Base-by-base conservation (phyloP, 208 protist genomes). In the Trypanosoma scelopori region DNA sequence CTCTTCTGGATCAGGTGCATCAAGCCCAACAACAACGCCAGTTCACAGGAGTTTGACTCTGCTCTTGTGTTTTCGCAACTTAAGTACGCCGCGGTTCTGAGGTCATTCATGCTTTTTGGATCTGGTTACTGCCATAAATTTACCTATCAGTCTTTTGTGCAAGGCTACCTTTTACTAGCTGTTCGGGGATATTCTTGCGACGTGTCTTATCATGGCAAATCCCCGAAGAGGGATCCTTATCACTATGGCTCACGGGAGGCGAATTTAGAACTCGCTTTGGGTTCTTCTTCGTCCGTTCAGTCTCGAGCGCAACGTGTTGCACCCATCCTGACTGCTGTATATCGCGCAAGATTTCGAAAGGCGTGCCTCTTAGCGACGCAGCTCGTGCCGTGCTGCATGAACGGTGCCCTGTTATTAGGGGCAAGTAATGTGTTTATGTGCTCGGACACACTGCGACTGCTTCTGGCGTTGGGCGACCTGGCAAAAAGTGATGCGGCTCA, bases 1-100 rank as follows among this genome's bases (percentile, higher is more conserved):
- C 20, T 59, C 2, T 59, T 65, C 27, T 73, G 68, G 68, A 59
- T 73, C 23, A 32, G 68, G 20, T 73, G 68, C 49, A 59, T 73
- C 25, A 56, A 55, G 25, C 59, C 68, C 12, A 73, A 73, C 58
- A 43, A 16, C 25, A 3, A 61, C 5, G 52, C 51, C 37, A 39
- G 37, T 43, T 49, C 57, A 35, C 16, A 57, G 5, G 46, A 35
- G 25, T 62, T 73, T 60, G 68, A 73, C 35, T 43, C 41, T 7
- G 41, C 18, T 18, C 42, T 67, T 46, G 48, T 73, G 25, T 16
- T 55, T 30, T 53, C 35, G 45, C 68, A 73, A 20, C 27, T 73
- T 25, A 20, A 47, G 7, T 50, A 16, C 27, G 43, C 32, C 23
- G 68, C 58, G 16, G 50, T 73, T 0, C 51, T 61, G 51, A 32